These are phyloP conservation scores for Lecanicillium sp. DNA, from an alignment of 2,329 filamentous ascomycete species.

Conservation along the genomic window DNA sequence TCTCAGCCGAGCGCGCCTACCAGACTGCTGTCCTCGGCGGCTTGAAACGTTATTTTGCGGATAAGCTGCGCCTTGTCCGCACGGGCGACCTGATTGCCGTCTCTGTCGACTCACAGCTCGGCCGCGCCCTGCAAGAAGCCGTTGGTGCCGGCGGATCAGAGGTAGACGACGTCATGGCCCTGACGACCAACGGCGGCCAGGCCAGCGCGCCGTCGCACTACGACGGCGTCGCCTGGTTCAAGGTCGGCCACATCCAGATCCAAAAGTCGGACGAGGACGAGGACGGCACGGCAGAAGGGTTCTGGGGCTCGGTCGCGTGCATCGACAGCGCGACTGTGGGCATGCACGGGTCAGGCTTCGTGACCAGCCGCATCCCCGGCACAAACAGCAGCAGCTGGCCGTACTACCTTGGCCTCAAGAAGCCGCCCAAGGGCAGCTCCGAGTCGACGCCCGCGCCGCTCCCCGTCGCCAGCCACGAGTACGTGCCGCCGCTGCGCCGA, in stretches of 20 bases:
- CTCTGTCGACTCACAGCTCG: conserved; percentile 78
- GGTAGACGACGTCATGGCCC: conserved; percentile 62
- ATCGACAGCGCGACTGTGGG: conserved; percentile 83
- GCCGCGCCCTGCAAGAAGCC: conserved; percentile 72
- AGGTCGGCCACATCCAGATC: conserved; percentile 65
- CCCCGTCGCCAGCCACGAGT: conserved; percentile 38
- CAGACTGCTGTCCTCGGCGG: conserved; percentile 82
- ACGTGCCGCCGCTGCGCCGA: conserved; percentile 54
- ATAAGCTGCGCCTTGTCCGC: conserved; percentile 73
- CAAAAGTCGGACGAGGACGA: conserved; percentile 46
- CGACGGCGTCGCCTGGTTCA: conserved; percentile 83
- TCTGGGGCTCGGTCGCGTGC: conserved; percentile 80
- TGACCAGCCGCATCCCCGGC: conserved; percentile 71
- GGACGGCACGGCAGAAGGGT: conserved; percentile 56
- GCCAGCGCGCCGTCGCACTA: conserved; percentile 20
- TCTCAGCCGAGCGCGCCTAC: conserved; percentile 76
- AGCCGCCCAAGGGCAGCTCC: conserved; percentile 42
- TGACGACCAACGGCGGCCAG: conserved; percentile 34
- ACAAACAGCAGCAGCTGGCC: conserved; percentile 74
- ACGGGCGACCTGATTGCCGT: conserved; percentile 84
- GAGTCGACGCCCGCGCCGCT: conserved; percentile 32
- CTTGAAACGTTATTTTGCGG: conserved; percentile 82
- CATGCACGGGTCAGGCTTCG: conserved; percentile 86
- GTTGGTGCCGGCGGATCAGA: conserved; percentile 49
- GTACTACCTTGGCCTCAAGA: conserved; percentile 77